Evolutionary conservation across 2,329 filamentous ascomycete genomes (phyloP), one percentile per base, ranked within the genome.

Genomic region (Trichoderma sp.): DNA sequence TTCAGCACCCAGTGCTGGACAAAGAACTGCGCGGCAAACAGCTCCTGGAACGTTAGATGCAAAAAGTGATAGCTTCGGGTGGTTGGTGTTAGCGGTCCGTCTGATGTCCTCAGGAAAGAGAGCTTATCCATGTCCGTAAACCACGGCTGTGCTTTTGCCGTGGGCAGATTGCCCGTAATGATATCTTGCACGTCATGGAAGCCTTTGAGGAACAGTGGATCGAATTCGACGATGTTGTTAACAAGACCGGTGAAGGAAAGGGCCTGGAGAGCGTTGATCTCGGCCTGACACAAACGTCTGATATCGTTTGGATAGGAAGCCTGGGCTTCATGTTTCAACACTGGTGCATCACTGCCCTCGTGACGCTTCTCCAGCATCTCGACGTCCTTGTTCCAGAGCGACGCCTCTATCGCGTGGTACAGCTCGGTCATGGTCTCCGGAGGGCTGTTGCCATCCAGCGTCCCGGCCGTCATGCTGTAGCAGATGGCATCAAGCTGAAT

Each of bases 401-500:
- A 44, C 26, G n/a, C 28, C 56, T 59, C 56, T 24, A 59, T 59
- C n/a, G 56, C 14, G 12, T 59, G 26, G 26, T 59, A 59, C 5
- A 59, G n/a, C 15, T 44, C 56, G 6, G 56, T 59, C 56, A 59
- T 59, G n/a, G 56, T 59, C 41, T 59, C 26, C 1, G 30, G 34
- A 28, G 48, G 48, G 5, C 48, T 51, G 17, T 51, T n/a, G 5
- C 48, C 48, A 17, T 51, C 26, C 17, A 51, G 28, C 48, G 14
- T 51, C 26, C 48, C 48, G 15, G 48, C 9, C n/a, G 30, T 51
- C 56, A 59, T 48, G 56, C 34, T 59, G 56, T 44, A 59, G 56
- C 56, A 59, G n/a, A 59, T 44, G 5, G 56, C 56, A 17, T 59
- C 56, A 6, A 59, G 56, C 43, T 59, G 56, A 9, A 59, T 59